Evolutionary conservation across 2,329 filamentous ascomycete species (phyloP), one percentile per base, ranked within the genome.

Genomic region (Botrytis pseudocinerea): DNA sequence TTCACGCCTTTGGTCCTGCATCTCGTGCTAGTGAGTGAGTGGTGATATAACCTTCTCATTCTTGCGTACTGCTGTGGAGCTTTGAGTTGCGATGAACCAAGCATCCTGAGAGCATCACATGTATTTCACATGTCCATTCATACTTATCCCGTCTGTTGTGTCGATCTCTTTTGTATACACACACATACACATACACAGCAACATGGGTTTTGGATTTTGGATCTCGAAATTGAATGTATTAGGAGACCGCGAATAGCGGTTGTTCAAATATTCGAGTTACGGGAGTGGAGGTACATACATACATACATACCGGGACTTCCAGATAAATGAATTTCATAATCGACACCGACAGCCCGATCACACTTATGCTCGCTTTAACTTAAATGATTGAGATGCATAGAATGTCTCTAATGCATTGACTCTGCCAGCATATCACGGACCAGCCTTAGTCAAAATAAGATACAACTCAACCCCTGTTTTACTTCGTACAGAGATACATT

Each of bases 361-460:
- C 69, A 28, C 38, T 51, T 60, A 64, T 63, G 46, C n/a, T 48
- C n/a, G 35, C 40, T 64, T 32, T 38, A 71, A 64, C 60, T 54
- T n/a, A 40, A 48, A 25, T 46, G 10, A 20, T 62, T 42, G 28
- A 71, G 42, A 51, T 71, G 69, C 69, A 71, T 65, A 66, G 46
- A 66, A 59, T 69, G 66, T 60, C 44, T 71, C 59, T 28, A 28
- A 64, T 71, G 59, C 69, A 71, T 71, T 64, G 69, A 71, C 35
- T 35, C 25, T 63, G 59, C 69, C 28, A 71, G 69, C 44, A 40
- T 71, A 38, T 44, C 59, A 71, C 69, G 69, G 69, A 71, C 69
- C 69, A 71, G 0, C 14, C 51, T 57, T 57, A 4, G 18, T 35
- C 18, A 14, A 61, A 35, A 40, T 59, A 48, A 44, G 69, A 51